Conservation (phyloP, 441 rosid species). For the Hura crepitans region DNA sequence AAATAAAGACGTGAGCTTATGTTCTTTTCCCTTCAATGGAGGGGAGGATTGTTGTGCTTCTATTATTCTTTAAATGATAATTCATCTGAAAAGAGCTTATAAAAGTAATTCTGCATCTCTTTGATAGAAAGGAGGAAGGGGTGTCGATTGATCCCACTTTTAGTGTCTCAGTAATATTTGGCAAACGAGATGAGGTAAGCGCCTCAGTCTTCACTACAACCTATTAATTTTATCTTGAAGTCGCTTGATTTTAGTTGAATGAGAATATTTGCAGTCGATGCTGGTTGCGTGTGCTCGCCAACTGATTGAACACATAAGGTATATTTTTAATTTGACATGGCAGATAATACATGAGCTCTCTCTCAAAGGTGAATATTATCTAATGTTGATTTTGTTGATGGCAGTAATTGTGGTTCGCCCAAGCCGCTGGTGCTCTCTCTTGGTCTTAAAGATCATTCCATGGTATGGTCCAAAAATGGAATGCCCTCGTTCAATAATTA, state of each 20-base stretch:
- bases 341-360: neutral
- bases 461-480: constrained; percentile 39
- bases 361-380: neutral
- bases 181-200: constrained; percentile 82
- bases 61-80: neutral
- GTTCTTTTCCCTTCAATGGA: neutral
- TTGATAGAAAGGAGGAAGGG: constrained; percentile 77
- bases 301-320: constrained; percentile 83
- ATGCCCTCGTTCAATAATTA: neutral
- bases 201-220: neutral
- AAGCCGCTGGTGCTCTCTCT: constrained; percentile 69
- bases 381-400: neutral
- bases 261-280: constrained; percentile 53
- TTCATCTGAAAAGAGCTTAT: neutral
- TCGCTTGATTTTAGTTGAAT: constrained; percentile 21
- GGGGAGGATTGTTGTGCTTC: neutral
- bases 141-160: constrained; percentile 65
- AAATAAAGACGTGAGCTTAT: neutral
- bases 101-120: constrained; percentile 10
- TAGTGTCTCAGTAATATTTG: constrained; percentile 73
- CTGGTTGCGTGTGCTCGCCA: constrained; percentile 72
- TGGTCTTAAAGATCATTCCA: constrained; percentile 82
- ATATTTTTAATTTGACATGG: constrained; percentile 6
- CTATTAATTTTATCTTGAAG: constrained; percentile 7
- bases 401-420: constrained; percentile 55